phyloP scores from a whole-genome alignment of 495 filamentous ascomycete species.

The Neurospora africana region DNA sequence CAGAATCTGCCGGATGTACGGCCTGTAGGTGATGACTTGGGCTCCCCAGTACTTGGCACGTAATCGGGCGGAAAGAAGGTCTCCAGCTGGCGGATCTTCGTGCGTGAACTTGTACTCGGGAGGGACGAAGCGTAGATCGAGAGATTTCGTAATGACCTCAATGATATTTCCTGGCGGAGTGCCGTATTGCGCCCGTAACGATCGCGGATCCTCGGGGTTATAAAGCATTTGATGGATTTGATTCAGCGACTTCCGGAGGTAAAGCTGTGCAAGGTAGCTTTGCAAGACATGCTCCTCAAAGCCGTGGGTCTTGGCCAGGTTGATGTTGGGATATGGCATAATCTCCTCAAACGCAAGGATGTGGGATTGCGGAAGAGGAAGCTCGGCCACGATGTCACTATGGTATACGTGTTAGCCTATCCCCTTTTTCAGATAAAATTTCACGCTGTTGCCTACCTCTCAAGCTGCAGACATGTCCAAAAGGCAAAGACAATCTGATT shows the following conservation, averaged over 20 bases:
- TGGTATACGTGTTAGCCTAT: not conserved
- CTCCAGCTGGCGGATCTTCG: slow-evolving; percentile 50
- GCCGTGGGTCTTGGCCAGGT: slow-evolving; percentile 29
- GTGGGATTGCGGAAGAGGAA: slow-evolving; percentile 69
- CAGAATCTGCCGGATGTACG: slow-evolving; percentile 61
- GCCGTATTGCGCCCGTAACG: not conserved
- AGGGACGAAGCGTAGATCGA: slow-evolving; percentile 33
- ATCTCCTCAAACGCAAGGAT: slow-evolving; percentile 62
- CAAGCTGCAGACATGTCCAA: slow-evolving; percentile 90
- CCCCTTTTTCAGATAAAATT: not conserved
- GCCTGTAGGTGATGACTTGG: slow-evolving; percentile 77
- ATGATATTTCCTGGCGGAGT: slow-evolving; percentile 27
- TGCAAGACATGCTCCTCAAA: slow-evolving; percentile 51
- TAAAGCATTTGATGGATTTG: slow-evolving; percentile 72
- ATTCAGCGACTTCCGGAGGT: slow-evolving; percentile 77
- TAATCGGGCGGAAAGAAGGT: slow-evolving; percentile 77
- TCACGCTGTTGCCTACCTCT: slow-evolving; percentile 49
- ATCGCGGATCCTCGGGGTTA: slow-evolving; percentile 38
- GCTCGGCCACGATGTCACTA: slow-evolving; percentile 86
- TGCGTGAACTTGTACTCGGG: slow-evolving; percentile 52
- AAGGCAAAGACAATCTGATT: slow-evolving; percentile 67
- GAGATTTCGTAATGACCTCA: slow-evolving; percentile 36
- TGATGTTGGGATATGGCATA: slow-evolving; percentile 51
- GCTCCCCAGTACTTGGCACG: slow-evolving; percentile 94
- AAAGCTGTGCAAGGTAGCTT: slow-evolving; percentile 79